Evolutionary conservation across 1,139 yeast genomes (phyloP), one percentile per base, ranked within the genome.

Genomic region (Lodderomyces metapsilosis): DNA sequence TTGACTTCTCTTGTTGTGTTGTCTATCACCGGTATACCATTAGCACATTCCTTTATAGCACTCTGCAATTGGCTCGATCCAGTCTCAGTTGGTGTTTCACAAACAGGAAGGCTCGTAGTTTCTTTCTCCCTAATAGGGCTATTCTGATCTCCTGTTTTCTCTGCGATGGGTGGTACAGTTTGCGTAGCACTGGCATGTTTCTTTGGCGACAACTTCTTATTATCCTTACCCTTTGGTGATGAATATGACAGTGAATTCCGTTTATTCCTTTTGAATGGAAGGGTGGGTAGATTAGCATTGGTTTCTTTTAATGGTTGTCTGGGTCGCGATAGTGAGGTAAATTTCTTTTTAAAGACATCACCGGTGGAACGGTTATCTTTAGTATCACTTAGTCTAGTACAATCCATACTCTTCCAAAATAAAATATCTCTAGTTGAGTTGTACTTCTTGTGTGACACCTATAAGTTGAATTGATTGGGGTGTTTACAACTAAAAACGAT

Each of bases 231-330:
- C 35, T 32, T 32, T 17, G 35, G 24, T 32, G 35, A n/a, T 18
- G 35, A 32, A n/a, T 32, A 15, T 15, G 32, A 28, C 32, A 28
- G 32, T 4, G 32, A 7, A 10, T 28, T 18, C 18, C 15, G 13
- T 28, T 15, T 13, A 7, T 15, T 28, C 32, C 30, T 10, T 24
- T 43, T 43, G 32, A 13, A 36, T 16, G 24, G 34, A 18, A 76
- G 76, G 18, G 70, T 63, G 3, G 76, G 75, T 18, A 71, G 54
- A 45, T 72, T 72, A 17, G 66, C 63, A 46, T 63, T 65, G 18
- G 77, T 65, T 50, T 72, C 77, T 51, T 63, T 63, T 45, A 72
- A 61, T 4, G 78, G 77, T 27, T 61, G 59, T 45, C 78, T 52
- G n/a, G 61, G 49, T 39, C 48, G 45, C 20, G 45, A 42, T 34